Evolutionary conservation across 2,329 filamentous ascomycete genomes (phyloP), one percentile per base, ranked within the genome.

Genomic region (Diaporthe ilicicola): DNA sequence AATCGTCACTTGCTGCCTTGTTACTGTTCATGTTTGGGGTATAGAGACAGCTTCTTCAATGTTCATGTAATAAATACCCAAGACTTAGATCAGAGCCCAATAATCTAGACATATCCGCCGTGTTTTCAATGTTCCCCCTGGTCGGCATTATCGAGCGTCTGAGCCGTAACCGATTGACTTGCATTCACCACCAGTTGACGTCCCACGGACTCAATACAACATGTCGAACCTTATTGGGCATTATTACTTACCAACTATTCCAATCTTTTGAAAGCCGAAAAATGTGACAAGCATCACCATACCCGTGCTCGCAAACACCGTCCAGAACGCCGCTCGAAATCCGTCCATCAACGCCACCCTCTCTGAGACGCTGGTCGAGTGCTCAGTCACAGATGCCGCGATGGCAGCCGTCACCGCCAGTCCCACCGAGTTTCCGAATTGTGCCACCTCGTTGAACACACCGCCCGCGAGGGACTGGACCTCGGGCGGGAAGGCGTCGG

Each of bases 381-480:
- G 79, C 29, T 83, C 79, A 1, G 84, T 86, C 1, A 87, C 82
- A 3, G 81, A 81, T 0, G 81, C 78, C 1, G 84, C 81, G 39
- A 89, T 84, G 0, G 86, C 83, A 12, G 85, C 84, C 10, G 85
- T 84, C 2, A 87, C 77, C 9, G 86, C 86, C 3, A 90, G 76
- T 0, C 87, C 87, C 1, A 90, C 80, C 0, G 84, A 83, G 22
- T 83, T 87, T 0, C 89, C 89, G 69, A 91, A 87, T 69, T 90
- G 88, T 0, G 84, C 83, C 0, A 88, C 82, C 2, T 87, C 88
- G 66, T 88, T 90, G 78, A 91, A 91, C 0, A 91, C 87, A 0
- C 85, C 88, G 0, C 89, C 89, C 0, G 88, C 89, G 0, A 91
- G 81, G 0, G 86, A 88, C 70, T 91, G 89, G 2, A 83, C 85